Evolutionary conservation across 345 rosid genomes (phyloP), one percentile per base, ranked within the genome.

Genomic region (Linum trigynum): DNA sequence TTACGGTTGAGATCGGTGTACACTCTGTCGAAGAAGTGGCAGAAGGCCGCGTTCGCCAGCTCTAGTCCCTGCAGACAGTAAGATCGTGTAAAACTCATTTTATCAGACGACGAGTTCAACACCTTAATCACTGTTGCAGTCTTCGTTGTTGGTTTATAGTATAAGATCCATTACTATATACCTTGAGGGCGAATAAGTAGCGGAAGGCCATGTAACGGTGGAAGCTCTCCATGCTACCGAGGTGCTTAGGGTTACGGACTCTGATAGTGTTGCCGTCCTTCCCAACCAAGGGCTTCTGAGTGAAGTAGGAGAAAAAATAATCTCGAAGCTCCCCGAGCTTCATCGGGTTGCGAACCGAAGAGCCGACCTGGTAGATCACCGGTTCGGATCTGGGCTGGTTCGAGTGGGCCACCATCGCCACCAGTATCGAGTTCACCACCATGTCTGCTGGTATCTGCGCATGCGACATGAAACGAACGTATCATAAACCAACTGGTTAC

Each of bases 381-480:
- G 61, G n/a, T 2, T 71, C 63, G 7, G 40, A 38, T 0, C 69
- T 23, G 0, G 65, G 68, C 37, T 71, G 72, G 6, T 69, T 58
- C 2, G 80, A 81, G 38, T 82, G 80, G 38, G 81, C 87, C 1
- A 75, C 80, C 79, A 84, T 81, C 2, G 90, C 82, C 32, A 81
- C 84, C 16, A 91, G 48, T 3, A 81, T 82, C 5, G 82, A 76
- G 62, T 86, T 91, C 77, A 88, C 94, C 64, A 91, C 96, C 94
- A 91, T 85, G 59, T 91, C 98, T 0, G 90, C 96, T 0, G 97
- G 98, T 40, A 91, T 78, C 91, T 91, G 67, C 1, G 32, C 23
- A 23, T 23, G 11, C 17, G 14, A 48, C 50, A 56, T 2, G 4
- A 3, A 56, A 15, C 5, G 5, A 56, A 2, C 7, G 2, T 5